A percentile compares a stretch with the other conserved stretches of the same genome.
phyloP scores from a whole-genome alignment of 345 rosid genomes.

The Salix dunnii region DNA sequence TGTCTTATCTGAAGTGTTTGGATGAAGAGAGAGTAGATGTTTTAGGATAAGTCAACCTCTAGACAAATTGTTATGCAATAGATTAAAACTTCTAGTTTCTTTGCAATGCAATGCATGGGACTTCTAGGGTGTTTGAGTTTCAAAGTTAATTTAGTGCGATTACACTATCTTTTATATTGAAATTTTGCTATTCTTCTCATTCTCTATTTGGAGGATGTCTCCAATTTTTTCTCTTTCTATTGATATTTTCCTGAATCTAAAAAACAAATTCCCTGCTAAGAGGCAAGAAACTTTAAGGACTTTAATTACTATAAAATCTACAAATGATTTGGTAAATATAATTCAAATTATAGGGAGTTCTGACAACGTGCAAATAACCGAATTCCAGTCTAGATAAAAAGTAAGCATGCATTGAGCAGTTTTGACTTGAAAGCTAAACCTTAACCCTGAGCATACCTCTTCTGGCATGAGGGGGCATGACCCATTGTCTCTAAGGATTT shows the following conservation, averaged over 20 bases:
- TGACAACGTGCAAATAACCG: neutral
- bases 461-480: conserved; percentile 97
- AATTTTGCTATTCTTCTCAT: neutral
- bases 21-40: neutral
- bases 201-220: neutral
- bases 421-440: conserved; percentile 4
- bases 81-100: neutral
- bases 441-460: conserved; percentile 50
- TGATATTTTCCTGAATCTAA: neutral
- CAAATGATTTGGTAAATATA: neutral
- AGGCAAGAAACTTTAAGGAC: neutral
- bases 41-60: neutral
- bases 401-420: conserved; percentile 1
- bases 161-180: neutral
- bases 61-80: neutral
- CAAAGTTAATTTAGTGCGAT: neutral
- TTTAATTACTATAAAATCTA: neutral
- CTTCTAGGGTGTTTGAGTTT: neutral
- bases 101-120: neutral
- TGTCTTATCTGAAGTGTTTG: neutral
- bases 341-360: neutral
- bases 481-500: conserved; percentile 68
- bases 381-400: conserved; percentile 8
- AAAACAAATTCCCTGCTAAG: neutral
- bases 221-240: neutral